A percentile compares a stretch with the other conserved stretches of the same genome.
These are phyloP conservation scores for Suillus weaverae DNA, from an alignment of 768 basidiomycete genomes.

Conservation along the genomic window DNA sequence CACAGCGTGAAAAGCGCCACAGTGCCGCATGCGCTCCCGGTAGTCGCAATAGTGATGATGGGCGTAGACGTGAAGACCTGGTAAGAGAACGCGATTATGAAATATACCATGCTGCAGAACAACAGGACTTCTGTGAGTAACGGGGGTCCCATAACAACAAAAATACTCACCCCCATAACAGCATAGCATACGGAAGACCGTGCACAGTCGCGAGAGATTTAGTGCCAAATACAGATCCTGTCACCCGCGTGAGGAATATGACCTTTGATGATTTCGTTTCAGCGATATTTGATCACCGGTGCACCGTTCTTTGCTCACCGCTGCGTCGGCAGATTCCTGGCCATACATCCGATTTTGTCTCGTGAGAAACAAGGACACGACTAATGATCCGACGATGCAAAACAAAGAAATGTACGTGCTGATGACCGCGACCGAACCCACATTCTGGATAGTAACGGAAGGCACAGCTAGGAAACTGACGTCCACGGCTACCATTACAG, in stretches of 20 bases:
- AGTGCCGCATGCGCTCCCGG: conserved; percentile 18
- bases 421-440: conserved; percentile 12
- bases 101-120: conserved; percentile 24
- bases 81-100: conserved; percentile 24
- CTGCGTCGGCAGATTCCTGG: conserved; percentile 22
- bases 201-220: conserved; percentile 33
- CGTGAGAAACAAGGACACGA: conserved; percentile 36
- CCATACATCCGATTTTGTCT: conserved; percentile 36
- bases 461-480: conserved; percentile 55
- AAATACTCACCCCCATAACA: conserved; percentile 25
- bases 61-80: conserved; percentile 24
- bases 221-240: conserved; percentile 6
- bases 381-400: conserved; percentile 33
- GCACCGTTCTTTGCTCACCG: conserved; percentile 23
- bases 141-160: not conserved
- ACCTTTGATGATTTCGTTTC: conserved; percentile 4
- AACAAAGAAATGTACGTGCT: conserved; percentile 37
- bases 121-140: not conserved
- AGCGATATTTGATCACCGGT: not conserved
- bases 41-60: conserved; percentile 13
- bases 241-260: conserved; percentile 5
- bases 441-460: conserved; percentile 28
- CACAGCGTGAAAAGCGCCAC: conserved; percentile 24
- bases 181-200: conserved; percentile 33
- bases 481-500: conserved; percentile 52